phyloP scores from a whole-genome alignment of 2,329 filamentous ascomycete genomes.

The Fusarium piperis region DNA sequence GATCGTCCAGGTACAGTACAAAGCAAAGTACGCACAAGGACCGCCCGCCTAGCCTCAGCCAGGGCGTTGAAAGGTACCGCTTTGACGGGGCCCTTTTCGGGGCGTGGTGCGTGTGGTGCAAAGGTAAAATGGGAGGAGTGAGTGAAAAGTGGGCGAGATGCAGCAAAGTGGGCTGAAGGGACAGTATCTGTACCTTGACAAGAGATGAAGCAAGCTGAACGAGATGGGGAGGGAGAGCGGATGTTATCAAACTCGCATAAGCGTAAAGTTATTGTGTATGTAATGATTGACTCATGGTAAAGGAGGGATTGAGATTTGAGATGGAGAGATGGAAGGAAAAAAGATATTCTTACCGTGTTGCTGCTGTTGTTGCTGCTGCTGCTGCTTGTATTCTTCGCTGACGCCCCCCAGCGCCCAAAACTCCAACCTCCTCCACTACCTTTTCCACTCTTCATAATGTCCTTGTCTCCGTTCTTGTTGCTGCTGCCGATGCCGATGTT shows the following conservation, averaged over 20 bases:
- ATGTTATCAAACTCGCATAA: neutral
- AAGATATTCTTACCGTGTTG: conserved; percentile 10
- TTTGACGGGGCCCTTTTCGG: conserved; percentile 1
- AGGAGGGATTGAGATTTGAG: neutral
- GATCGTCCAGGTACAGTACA: conserved; percentile 7
- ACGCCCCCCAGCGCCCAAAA: conserved; percentile 31
- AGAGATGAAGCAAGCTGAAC: neutral
- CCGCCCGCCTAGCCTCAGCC: conserved; percentile 12
- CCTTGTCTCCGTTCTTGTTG: conserved; percentile 16
- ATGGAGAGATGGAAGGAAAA: neutral
- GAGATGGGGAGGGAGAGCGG: neutral
- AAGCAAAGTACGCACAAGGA: conserved; percentile 2
- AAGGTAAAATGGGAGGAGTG: conserved; percentile 14
- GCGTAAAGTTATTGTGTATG: neutral
- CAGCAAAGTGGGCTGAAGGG: neutral
- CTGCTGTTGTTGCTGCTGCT: neutral
- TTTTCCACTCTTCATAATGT: conserved; percentile 28
- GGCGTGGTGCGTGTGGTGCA: neutral
- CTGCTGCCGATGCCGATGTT: neutral
- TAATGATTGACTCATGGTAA: neutral
- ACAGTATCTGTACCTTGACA: neutral
- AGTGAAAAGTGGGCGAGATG: conserved; percentile 3
- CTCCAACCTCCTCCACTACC: conserved; percentile 25
- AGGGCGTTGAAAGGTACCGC: conserved; percentile 10
- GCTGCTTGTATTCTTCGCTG: conserved; percentile 14